Base-by-base conservation (phyloP, 768 basidiomycete genomes). In the Collybia mongolica region DNA sequence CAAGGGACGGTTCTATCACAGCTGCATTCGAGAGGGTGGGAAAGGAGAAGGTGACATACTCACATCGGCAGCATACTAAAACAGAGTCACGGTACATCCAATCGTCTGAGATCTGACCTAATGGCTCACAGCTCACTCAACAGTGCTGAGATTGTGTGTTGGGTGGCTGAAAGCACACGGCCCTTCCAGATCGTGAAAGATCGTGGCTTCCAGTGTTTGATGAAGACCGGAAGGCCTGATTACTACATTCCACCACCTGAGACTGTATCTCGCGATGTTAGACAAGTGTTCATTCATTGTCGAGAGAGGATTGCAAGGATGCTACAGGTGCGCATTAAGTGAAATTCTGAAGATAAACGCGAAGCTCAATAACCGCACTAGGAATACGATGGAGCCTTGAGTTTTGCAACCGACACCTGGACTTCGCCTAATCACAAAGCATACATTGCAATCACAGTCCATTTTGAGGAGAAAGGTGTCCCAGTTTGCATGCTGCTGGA, bases 141-240 rank as follows among this genome's bases (percentile, higher is more conserved):
- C n/a, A n/a, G n/a, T n/a, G 29, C n/a, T 1, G 24, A 45, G 24
- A 28, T 29, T 35, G 18, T 45, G 20, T 5, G 29, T 20, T 77
- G 74, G 75, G 55, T 74, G 0, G 40, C 68, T 0, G 63, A 71
- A 37, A 66, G 58, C 32, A 42, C 60, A 7, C 59, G 63, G 0
- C 73, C 72, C 0, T 70, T 73, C 48, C 50, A 53, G 0, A 71
- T 73, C 17, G 62, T 73, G 5, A 54, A 66, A 9, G 70, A 77
- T 46, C 46, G 54, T 0, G 69, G 61, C 0, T 74, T 69, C 44
- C 29, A 51, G 12, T 55, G 19, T 12, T 49, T 71, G 19, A 72
- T 70, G 62, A 69, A 60, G 44, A 64, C 54, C n/a, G 72, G 64
- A 1, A 43, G 61, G 14, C 73, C 61, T 8, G 57, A 57, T 22